phyloP scores from a whole-genome alignment of 2,329 filamentous ascomycete genomes.

The Mycosphaerella arachidis region DNA sequence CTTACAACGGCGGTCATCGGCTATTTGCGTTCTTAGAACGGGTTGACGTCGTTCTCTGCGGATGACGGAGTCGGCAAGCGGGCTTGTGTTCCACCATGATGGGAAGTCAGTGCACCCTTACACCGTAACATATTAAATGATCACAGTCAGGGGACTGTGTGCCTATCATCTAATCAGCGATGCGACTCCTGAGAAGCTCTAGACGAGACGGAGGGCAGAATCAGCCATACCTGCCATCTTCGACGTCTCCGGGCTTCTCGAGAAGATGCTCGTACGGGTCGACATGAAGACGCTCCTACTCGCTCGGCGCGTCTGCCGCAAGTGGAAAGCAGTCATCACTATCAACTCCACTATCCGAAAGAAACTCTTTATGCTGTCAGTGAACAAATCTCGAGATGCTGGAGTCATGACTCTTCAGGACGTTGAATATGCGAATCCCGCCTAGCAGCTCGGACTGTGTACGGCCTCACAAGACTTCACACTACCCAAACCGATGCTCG shows the following conservation, averaged over 20 bases:
- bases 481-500: not conserved
- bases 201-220: not conserved
- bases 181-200: not conserved
- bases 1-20: not conserved
- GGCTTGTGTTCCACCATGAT: too few species aligned
- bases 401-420: not conserved
- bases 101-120: too few species aligned
- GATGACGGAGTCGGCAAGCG: too few species aligned
- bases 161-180: not conserved
- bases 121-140: too few species aligned
- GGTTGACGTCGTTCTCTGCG: not conserved
- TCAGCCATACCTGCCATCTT: not conserved
- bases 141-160: too few species aligned
- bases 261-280: not conserved
- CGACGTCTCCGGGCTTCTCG: not conserved
- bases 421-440: not conserved
- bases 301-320: not conserved
- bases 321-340: not conserved
- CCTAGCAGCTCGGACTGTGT: not conserved
- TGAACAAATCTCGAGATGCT: not conserved
- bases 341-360: not conserved
- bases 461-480: not conserved
- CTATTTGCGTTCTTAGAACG: not conserved
- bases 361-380: not conserved
- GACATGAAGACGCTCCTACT: constrained; percentile 5